Evolutionary conservation across 208 protist genomes (phyloP).

Genomic region (Porcisia hertigi): DNA sequence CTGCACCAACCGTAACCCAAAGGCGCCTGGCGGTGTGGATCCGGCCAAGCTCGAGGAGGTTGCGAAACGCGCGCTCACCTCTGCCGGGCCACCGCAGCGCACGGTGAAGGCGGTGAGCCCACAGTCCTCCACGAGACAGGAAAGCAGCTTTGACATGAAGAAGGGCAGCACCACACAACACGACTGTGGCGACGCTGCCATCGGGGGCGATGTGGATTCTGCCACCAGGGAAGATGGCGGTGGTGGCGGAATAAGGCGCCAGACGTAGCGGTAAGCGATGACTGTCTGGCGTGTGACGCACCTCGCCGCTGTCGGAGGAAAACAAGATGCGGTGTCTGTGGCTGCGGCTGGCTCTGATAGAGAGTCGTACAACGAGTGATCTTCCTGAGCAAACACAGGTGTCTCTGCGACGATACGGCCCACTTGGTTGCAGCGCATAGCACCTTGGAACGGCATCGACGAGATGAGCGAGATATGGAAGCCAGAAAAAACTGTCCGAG

Average conservation of each 20-base stretch:
- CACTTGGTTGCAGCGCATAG: constrained; percentile 23
- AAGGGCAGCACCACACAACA: constrained; percentile 37
- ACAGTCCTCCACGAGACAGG: constrained; percentile 37
- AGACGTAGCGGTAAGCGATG: constrained; percentile 28
- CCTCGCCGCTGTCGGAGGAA: not conserved
- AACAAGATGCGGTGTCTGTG: not conserved
- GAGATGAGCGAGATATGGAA: constrained; percentile 43
- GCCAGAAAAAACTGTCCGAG: constrained; percentile 4
- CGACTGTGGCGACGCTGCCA: not conserved
- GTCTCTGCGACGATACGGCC: constrained; percentile 35
- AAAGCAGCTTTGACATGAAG: constrained; percentile 39
- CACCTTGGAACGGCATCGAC: constrained; percentile 43
- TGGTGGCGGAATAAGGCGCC: constrained; percentile 29
- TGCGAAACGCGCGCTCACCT: not conserved
- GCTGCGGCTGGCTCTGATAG: not conserved
- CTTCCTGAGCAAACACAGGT: constrained; percentile 4
- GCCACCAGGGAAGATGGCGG: not conserved
- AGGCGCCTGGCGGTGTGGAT: not conserved
- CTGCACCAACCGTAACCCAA: constrained; percentile 38
- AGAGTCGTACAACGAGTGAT: not conserved
- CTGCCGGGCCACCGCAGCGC: constrained; percentile 18
- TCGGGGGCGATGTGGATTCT: not conserved
- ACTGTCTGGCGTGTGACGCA: not conserved
- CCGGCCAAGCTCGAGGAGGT: not conserved
- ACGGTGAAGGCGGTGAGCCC: constrained; percentile 30